Percentiles rank a stretch among this genome's conserved stretches.
Evolutionary conservation across 2,329 filamentous ascomycete species (phyloP).

Genomic region (Coniochaeta sp.): DNA sequence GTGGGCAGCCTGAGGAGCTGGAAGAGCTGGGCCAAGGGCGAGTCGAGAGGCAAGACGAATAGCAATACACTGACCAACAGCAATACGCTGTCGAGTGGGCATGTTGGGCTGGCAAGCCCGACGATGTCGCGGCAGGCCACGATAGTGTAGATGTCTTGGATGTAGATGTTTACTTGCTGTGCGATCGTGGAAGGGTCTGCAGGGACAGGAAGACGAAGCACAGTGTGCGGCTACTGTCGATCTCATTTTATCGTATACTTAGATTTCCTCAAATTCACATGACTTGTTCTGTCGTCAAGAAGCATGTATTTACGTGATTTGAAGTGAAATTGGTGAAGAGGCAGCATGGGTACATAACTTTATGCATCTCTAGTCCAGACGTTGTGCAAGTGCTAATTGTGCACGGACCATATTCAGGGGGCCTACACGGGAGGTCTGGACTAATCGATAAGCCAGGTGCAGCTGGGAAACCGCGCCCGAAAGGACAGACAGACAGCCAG

Average conservation of each 20-base stretch:
- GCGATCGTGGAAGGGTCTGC: neutral
- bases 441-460: neutral
- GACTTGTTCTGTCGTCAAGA: neutral
- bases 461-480: neutral
- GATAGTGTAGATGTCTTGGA: neutral
- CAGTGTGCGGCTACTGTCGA: neutral
- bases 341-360: no score
- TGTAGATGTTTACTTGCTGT: neutral
- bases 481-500: neutral
- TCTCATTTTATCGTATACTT: neutral
- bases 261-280: neutral
- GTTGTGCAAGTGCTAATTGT: neutral
- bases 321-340: no score
- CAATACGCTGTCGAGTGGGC: neutral
- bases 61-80: neutral
- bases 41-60: constrained; percentile 5
- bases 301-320: no score
- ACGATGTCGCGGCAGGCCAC: neutral
- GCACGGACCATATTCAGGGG: constrained; percentile 1
- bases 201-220: neutral
- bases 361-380: neutral
- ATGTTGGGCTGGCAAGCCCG: neutral
- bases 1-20: constrained; percentile 41
- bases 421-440: no score
- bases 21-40: constrained; percentile 22